phyloP scores from a whole-genome alignment of 352 stramenopile species.

The Pythium volutum region DNA sequence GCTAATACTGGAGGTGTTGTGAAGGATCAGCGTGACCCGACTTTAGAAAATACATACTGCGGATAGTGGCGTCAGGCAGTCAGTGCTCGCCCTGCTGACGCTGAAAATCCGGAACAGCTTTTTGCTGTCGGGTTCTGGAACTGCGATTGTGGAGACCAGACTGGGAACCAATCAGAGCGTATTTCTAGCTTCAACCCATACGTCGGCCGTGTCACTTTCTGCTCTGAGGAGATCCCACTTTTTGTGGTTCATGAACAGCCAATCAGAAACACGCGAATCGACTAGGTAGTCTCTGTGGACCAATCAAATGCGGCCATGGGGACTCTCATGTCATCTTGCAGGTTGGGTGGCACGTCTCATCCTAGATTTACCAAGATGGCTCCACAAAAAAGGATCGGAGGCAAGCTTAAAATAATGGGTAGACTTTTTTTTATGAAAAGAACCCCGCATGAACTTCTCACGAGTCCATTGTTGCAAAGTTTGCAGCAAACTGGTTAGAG shows the following conservation, averaged over 20 bases:
- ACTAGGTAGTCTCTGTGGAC: neutral
- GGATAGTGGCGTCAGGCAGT: no score
- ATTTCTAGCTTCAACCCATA: slow-evolving; percentile 20
- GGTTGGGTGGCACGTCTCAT: slow-evolving; percentile 2
- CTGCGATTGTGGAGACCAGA: slow-evolving; percentile 10
- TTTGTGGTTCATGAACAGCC: slow-evolving; percentile 1
- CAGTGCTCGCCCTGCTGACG: no score
- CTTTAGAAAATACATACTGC: no score
- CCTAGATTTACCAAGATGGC: slow-evolving; percentile 15
- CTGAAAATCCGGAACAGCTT: neutral
- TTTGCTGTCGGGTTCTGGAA: slow-evolving; percentile 2
- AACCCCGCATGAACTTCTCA: neutral
- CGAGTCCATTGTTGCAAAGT: neutral
- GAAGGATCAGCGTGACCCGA: no score
- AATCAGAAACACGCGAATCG: slow-evolving; percentile 7
- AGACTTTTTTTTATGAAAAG: neutral
- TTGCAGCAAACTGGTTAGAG: no score
- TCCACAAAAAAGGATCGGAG: slow-evolving; percentile 12
- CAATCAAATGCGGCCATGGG: slow-evolving; percentile 19
- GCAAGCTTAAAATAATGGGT: neutral
- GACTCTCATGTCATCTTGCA: slow-evolving; percentile 19
- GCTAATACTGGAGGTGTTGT: no score
- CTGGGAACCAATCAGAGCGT: slow-evolving; percentile 9
- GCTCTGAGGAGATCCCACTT: neutral
- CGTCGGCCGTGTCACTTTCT: slow-evolving; percentile 23